Evolutionary conservation across 164 flowering plant genomes (phyloP).

Genomic region (Vitis amurensis): DNA sequence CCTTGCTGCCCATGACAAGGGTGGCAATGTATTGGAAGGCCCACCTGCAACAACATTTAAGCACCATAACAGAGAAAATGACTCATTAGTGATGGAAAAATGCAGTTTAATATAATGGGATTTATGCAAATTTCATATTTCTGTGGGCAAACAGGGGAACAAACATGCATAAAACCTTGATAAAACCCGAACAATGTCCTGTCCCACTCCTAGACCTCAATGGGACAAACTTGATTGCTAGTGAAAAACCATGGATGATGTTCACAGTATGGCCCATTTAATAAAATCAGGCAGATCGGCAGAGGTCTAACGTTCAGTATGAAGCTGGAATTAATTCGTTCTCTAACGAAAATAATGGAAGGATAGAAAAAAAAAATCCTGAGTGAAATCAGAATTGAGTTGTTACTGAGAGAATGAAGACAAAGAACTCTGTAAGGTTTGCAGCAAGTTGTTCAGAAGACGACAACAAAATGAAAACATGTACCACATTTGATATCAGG

Average conservation of each 20-base stretch:
- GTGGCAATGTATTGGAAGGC: constrained; percentile 44
- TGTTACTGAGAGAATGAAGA: neutral
- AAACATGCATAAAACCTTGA: neutral
- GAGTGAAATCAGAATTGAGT: neutral
- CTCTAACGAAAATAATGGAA: neutral
- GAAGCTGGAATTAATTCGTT: neutral
- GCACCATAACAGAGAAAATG: neutral
- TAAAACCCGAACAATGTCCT: too few relatives aligned
- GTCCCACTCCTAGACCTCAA: too few relatives aligned
- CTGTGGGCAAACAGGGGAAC: neutral
- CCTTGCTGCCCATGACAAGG: constrained; percentile 77
- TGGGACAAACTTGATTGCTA: too few relatives aligned
- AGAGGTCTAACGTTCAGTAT: neutral
- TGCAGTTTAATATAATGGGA: neutral
- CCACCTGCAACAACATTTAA: constrained; percentile 44
- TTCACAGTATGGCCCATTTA: too few relatives aligned
- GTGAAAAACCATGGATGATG: too few relatives aligned
- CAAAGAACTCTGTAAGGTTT: neutral
- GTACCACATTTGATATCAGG: neutral
- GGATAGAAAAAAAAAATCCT: neutral
- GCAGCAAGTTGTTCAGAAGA: neutral
- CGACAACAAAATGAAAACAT: neutral
- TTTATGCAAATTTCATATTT: neutral
- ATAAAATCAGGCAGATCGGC: neutral
- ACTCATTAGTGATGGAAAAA: neutral